Percentiles rank a stretch among this genome's conserved stretches.
Evolutionary conservation across 1,284 basidiomycete genomes (phyloP).

Genomic region (Baeospora myosura): DNA sequence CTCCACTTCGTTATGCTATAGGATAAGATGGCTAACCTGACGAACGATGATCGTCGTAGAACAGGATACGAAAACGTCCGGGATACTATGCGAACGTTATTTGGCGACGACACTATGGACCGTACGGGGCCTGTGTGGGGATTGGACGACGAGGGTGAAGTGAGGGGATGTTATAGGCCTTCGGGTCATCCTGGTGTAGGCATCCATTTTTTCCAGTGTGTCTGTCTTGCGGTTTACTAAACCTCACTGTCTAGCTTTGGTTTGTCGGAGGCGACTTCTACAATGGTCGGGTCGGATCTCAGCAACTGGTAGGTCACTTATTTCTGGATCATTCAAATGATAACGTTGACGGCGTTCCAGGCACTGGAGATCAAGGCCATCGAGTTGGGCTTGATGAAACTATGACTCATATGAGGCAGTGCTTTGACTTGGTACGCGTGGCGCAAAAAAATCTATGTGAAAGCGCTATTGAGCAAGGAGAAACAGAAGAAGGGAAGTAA

Average conservation of each 20-base stretch:
- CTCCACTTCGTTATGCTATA: background rate
- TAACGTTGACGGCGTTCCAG: constrained; percentile 11
- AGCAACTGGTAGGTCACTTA: constrained; percentile 23
- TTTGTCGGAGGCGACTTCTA: constrained; percentile 28
- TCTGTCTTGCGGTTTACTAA: background rate
- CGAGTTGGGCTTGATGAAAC: constrained; percentile 19
- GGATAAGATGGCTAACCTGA: background rate
- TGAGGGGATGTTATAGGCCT: constrained; percentile 18
- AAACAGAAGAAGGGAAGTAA: no score
- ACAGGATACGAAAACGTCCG: constrained; percentile 21
- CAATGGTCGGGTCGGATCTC: constrained; percentile 25
- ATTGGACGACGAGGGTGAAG: constrained; percentile 20
- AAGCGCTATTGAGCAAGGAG: background rate
- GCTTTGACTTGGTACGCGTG: background rate
- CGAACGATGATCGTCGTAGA: background rate
- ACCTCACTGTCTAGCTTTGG: constrained; percentile 23
- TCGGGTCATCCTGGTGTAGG: constrained; percentile 28
- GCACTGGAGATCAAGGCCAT: constrained; percentile 26
- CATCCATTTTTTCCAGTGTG: background rate
- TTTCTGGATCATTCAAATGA: background rate
- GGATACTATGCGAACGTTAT: constrained; percentile 12
- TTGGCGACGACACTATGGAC: constrained; percentile 21
- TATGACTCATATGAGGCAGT: background rate
- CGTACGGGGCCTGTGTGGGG: constrained; percentile 17
- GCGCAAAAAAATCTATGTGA: background rate